phyloP scores from a whole-genome alignment of 2,329 filamentous ascomycete species.

The Paraphaeosphaeria minitans region DNA sequence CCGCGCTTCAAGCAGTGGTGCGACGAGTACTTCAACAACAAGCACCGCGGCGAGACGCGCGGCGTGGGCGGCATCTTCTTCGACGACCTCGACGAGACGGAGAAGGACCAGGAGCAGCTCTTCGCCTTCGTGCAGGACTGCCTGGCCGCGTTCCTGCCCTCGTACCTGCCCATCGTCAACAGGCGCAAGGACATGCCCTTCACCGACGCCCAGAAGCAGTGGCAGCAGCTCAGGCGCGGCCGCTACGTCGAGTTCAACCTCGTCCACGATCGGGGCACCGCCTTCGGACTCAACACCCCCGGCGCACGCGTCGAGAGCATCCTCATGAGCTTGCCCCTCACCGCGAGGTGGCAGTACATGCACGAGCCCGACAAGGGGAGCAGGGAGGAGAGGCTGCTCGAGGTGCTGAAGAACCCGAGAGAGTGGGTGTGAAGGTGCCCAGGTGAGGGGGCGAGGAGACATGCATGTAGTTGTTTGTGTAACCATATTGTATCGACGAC shows the following conservation, averaged over 20 bases:
- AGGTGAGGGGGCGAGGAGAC: too few species aligned
- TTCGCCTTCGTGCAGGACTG: slow-evolving; percentile 90
- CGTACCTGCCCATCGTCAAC: slow-evolving; percentile 87
- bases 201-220: slow-evolving; percentile 84
- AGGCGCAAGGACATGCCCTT: slow-evolving; percentile 91
- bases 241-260: slow-evolving; percentile 98
- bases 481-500: slow-evolving; percentile 2
- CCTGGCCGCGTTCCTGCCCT: slow-evolving; percentile 84
- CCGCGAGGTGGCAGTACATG: slow-evolving; percentile 96
- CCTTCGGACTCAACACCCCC: slow-evolving; percentile 91
- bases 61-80: slow-evolving; percentile 98
- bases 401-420: slow-evolving; percentile 67
- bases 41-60: slow-evolving; percentile 83
- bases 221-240: slow-evolving; percentile 95
- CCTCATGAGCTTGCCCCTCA: slow-evolving; percentile 92
- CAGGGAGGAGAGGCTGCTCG: slow-evolving; percentile 78
- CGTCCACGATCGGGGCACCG: slow-evolving; percentile 92
- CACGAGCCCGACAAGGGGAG: slow-evolving; percentile 77
- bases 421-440: slow-evolving; percentile 59
- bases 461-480: slow-evolving; percentile 1
- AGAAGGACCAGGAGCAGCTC: slow-evolving; percentile 84
- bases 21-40: slow-evolving; percentile 95
- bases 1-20: slow-evolving; percentile 97
- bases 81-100: slow-evolving; percentile 87
- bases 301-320: slow-evolving; percentile 94